These are phyloP conservation scores for Dothideomycetes sp. DNA, from an alignment of 2,329 filamentous ascomycete genomes.

Conservation along the genomic window DNA sequence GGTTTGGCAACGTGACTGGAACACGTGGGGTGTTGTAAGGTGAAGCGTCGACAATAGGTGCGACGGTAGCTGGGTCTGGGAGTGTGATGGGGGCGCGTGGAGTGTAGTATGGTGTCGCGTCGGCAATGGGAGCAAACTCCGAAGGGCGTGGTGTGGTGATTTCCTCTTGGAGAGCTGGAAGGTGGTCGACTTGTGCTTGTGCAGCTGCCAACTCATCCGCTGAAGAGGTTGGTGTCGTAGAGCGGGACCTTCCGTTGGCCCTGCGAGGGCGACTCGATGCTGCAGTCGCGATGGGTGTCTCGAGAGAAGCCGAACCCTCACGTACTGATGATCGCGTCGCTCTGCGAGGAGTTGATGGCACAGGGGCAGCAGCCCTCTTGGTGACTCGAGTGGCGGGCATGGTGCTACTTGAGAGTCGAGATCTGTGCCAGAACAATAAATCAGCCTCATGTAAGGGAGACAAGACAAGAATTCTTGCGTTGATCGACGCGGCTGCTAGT, in stretches of 20 bases:
- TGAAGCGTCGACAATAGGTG: slow-evolving; percentile 8
- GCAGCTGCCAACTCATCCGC: no score
- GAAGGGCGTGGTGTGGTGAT: not conserved
- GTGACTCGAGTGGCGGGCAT: slow-evolving; percentile 6
- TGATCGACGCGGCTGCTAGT: no score
- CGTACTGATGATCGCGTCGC: slow-evolving; percentile 2
- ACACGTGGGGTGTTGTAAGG: slow-evolving; percentile 6
- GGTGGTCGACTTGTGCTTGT: not conserved
- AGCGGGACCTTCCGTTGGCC: slow-evolving; percentile 1
- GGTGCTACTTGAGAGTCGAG: no score
- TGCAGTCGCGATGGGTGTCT: not conserved
- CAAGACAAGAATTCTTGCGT: no score
- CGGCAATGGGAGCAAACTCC: slow-evolving; percentile 6
- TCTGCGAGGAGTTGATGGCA: not conserved
- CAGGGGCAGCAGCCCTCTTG: not conserved
- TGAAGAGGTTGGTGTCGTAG: slow-evolving; percentile 4
- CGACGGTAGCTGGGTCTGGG: not conserved
- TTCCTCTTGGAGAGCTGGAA: slow-evolving; percentile 1
- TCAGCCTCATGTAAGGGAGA: no score
- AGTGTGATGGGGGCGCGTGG: not conserved
- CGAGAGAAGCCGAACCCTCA: slow-evolving; percentile 3
- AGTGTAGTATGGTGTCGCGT: slow-evolving; percentile 9
- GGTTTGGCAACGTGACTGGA: not conserved
- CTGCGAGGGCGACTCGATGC: not conserved
- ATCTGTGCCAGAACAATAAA: no score